Evolutionary conservation across 805 yeast species (phyloP), one percentile per base, ranked within the genome.

Genomic region (Kodamaea hsintzibuensis): DNA sequence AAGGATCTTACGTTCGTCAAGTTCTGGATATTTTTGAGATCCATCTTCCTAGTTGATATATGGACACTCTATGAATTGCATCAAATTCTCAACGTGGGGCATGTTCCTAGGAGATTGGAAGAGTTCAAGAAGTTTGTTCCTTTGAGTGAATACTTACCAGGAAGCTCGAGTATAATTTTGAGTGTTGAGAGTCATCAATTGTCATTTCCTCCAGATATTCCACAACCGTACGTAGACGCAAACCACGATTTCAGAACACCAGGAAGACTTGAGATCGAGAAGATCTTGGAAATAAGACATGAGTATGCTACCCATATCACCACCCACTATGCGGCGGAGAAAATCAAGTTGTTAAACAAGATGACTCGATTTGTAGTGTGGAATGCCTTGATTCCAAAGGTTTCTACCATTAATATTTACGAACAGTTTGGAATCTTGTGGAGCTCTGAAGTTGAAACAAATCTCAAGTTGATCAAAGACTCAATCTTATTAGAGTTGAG

Each of bases 291-390:
- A 0, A 51, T 62, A 7, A 59, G 79, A 19, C 71, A 74, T 7
- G 80, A 77, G 54, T 79, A 75, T 65, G 58, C 66, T 1, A 69
- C 74, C 3, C 70, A 69, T 27, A 66, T 71, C 38, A 74, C 71
- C 44, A 62, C 76, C 1, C 79, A 74, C 54, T 62, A 71, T 44
- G 77, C 79, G 1, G 68, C 75, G 3, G 83, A 79, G 56, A 70
- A 67, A 25, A 66, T 78, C 14, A 62, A 77, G 51, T 56, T 78
- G 14, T 56, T 72, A 18, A 64, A 70, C 5, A 77, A 74, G 53
- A 59, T 74, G 7, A 67, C 78, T 17, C 58, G 60, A 40, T 63
- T 69, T 49, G 58, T 71, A 4, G 54, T 63, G 10, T 72, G 74
- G 76, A 57, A 63, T 43, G 53, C 67, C 13, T 54, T 69, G 19